These are phyloP conservation scores for Usnea hakonensis DNA, from an alignment of 495 filamentous ascomycete species.

Conservation along the genomic window DNA sequence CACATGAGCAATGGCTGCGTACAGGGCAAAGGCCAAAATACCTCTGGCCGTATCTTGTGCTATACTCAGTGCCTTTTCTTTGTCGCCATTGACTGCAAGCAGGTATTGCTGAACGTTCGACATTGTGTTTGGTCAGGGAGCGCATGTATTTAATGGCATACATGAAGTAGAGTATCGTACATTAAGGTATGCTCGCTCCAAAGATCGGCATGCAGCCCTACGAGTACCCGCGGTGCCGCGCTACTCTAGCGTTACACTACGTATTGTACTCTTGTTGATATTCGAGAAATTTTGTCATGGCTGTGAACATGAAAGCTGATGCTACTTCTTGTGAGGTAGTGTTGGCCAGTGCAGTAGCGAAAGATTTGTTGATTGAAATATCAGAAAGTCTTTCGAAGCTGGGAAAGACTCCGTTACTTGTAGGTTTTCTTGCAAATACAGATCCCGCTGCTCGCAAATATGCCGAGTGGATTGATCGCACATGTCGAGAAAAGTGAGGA, in stretches of 20 bases:
- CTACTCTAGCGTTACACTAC: too few species aligned
- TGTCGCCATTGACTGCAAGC: conserved; percentile 56
- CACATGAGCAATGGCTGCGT: conserved; percentile 13
- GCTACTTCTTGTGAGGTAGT: conserved; percentile 74
- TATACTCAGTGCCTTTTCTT: conserved; percentile 50
- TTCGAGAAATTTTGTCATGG: not conserved
- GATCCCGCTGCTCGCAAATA: conserved; percentile 90
- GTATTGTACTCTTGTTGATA: too few species aligned
- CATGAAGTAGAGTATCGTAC: not conserved
- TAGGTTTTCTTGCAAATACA: conserved; percentile 84
- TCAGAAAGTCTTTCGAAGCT: conserved; percentile 60
- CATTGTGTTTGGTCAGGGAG: conserved; percentile 29
- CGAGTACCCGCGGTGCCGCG: too few species aligned
- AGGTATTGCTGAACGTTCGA: conserved; percentile 59
- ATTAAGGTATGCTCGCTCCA: not conserved
- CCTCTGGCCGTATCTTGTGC: conserved; percentile 52
- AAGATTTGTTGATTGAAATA: conserved; percentile 70
- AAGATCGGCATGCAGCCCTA: not conserved
- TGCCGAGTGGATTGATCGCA: conserved; percentile 95
- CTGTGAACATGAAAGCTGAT: not conserved
- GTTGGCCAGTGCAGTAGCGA: conserved; percentile 74
- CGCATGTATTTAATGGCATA: not conserved
- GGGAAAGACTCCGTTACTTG: conserved; percentile 63
- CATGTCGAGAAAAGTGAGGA: conserved; percentile 84
- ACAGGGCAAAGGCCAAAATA: conserved; percentile 23